Percentiles rank a stretch among this genome's conserved stretches.
These are phyloP conservation scores for Rhodocollybia butyracea DNA, from an alignment of 768 basidiomycete species.

Conservation along the genomic window DNA sequence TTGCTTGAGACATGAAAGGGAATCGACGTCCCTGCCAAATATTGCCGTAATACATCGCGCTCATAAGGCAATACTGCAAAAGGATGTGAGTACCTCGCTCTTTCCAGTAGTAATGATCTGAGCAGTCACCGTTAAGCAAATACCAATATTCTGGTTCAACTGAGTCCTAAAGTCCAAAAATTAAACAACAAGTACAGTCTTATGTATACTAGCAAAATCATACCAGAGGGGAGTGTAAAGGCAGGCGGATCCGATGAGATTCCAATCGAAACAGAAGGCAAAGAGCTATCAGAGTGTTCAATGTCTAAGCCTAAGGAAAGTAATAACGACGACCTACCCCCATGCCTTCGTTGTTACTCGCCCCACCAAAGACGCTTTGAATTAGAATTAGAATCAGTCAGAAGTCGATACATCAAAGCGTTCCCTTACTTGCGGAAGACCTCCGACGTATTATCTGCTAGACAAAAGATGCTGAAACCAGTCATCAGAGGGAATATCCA, in stretches of 20 bases:
- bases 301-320: background rate
- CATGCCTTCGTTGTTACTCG: slow-evolving; percentile 33
- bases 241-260: slow-evolving; percentile 18
- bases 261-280: slow-evolving; percentile 26
- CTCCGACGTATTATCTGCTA: slow-evolving; percentile 19
- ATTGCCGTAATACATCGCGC: slow-evolving; percentile 19
- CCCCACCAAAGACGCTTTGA: slow-evolving; percentile 31
- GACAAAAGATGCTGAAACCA: slow-evolving; percentile 30
- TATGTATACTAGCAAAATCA: background rate
- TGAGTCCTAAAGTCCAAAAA: slow-evolving; percentile 17
- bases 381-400: background rate
- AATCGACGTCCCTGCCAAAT: slow-evolving; percentile 16
- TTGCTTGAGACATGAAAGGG: slow-evolving; percentile 14
- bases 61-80: background rate
- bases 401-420: background rate
- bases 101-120: no score
- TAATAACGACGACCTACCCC: slow-evolving; percentile 2
- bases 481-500: slow-evolving; percentile 30
- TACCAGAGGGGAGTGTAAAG: slow-evolving; percentile 2
- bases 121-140: slow-evolving; percentile 12
- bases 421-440: slow-evolving; percentile 27
- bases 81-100: background rate
- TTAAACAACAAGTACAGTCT: background rate
- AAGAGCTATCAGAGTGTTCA: slow-evolving; percentile 17
- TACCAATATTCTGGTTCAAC: slow-evolving; percentile 18